phyloP scores from a whole-genome alignment of 1,284 basidiomycete species.

The Microbotryum violaceum region DNA sequence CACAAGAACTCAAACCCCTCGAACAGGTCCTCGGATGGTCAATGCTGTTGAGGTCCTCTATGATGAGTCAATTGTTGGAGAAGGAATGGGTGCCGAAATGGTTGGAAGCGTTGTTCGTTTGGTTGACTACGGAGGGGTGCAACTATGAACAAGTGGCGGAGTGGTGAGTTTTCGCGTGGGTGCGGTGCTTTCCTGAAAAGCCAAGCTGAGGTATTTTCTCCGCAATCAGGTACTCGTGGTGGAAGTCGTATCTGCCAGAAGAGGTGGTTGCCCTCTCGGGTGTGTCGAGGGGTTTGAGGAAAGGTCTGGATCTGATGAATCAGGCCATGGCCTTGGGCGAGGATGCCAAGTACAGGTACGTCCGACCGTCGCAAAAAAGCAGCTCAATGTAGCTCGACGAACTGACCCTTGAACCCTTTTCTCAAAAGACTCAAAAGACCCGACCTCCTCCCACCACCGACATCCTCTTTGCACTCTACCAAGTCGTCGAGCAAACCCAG shows the following conservation, averaged over 20 bases:
- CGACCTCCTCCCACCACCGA: conserved; percentile 47
- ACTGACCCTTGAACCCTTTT: neutral
- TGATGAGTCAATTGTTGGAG: conserved; percentile 73
- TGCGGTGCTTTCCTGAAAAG: neutral
- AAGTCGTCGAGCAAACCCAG: conserved; percentile 14
- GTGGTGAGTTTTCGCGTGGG: conserved; percentile 57
- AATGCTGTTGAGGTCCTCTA: conserved; percentile 60
- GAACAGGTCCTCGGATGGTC: conserved; percentile 72
- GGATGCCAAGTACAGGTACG: conserved; percentile 33
- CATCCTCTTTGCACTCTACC: conserved; percentile 48
- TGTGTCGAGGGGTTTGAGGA: conserved; percentile 68
- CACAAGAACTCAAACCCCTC: conserved; percentile 69
- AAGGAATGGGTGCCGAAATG: conserved; percentile 93
- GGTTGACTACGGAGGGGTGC: conserved; percentile 75
- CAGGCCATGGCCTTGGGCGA: conserved; percentile 72
- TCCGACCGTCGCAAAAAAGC: neutral
- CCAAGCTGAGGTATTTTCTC: neutral
- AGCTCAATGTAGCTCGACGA: too few species aligned
- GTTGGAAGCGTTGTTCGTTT: conserved; percentile 81
- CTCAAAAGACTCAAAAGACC: conserved; percentile 25
- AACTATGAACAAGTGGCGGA: conserved; percentile 83
- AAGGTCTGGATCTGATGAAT: conserved; percentile 84
- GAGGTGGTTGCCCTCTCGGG: conserved; percentile 56
- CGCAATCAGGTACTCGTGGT: conserved; percentile 59
- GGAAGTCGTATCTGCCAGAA: conserved; percentile 59